Base-by-base conservation (phyloP, 1,284 basidiomycete genomes). In the Malassezia slooffiae region DNA sequence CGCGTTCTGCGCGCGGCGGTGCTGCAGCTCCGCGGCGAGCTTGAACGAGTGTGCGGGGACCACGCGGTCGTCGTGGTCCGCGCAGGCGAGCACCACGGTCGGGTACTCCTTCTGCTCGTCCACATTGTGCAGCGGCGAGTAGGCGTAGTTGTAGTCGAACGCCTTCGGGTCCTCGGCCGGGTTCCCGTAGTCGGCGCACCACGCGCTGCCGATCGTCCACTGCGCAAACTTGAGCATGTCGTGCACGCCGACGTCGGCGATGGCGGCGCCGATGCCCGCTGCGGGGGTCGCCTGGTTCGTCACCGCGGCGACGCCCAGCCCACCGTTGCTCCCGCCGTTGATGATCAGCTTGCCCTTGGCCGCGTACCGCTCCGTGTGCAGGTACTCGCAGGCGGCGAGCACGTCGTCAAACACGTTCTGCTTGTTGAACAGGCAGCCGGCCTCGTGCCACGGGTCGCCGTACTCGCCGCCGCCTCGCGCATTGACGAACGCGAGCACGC, bases 111-210 rank as follows among this genome's bases (percentile, higher is more conserved):
- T 66, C 38, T 38, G 42, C 2, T 28, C 31, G 16, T 57, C 43
- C 9, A 66, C 60, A 16, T 65, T 67, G 54, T 68, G 64, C 41
- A 68, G 49, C 15, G 61, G 63, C 36, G 62, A 65, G 45, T 63
- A 65, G 16, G 39, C 47, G 41, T 52, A 53, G 31, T 58, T 52
- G 42, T 67, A 62, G 47, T 68, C 66, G 34, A 68, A 60, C 34
- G 57, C 52, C 30, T 47, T 47, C 0, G 58, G 53, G 33, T 63
- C 61, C 21, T 61, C 60, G 19, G 81, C 77, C 4, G 85, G 82
- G 61, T 85, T 74, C n/a, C 85, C 85, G 57, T 81, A 87, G 69
- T 87, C 85, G 16, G 80, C 77, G 2, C 74, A 77, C 86, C 85
- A 89, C 1, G 81, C 81, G 46, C 76, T 75, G 32, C 83, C 81